These are phyloP conservation scores for Epichloe coenophiala DNA, from an alignment of 2,329 filamentous ascomycete genomes.

Conservation along the genomic window DNA sequence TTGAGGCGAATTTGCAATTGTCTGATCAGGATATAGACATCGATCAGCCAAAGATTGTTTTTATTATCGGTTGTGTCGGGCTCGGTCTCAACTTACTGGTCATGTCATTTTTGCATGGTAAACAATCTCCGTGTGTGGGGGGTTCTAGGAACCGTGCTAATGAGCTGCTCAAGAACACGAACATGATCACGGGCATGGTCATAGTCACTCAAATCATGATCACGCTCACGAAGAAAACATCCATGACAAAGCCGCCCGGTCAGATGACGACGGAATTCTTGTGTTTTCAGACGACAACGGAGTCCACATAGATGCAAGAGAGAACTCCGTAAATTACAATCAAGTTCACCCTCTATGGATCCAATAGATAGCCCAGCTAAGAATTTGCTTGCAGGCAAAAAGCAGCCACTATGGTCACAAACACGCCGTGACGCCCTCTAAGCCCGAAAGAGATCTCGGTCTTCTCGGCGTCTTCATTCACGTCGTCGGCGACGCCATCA, in stretches of 20 bases:
- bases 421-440: conserved; percentile 22
- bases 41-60: conserved; percentile 49
- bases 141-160: not conserved
- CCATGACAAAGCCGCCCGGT: not conserved
- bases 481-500: conserved; percentile 58
- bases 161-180: conserved; percentile 15
- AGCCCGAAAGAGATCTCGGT: conserved; percentile 45
- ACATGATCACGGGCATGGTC: conserved; percentile 18
- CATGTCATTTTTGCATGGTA: conserved; percentile 51
- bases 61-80: conserved; percentile 57
- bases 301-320: not conserved
- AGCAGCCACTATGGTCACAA: conserved; percentile 33
- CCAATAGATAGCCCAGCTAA: not conserved
- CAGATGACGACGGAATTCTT: not conserved
- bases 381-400: not conserved
- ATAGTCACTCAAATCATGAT: conserved; percentile 12
- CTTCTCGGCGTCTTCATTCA: conserved; percentile 60
- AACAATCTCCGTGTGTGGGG: conserved; percentile 1
- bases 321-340: not conserved
- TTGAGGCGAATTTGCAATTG: conserved; percentile 1
- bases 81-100: conserved; percentile 55
- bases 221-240: conserved; percentile 3
- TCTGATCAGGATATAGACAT: conserved; percentile 31
- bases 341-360: not conserved
- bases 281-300: not conserved